A percentile compares a stretch with the other conserved stretches of the same genome.
These are phyloP conservation scores for Colletotrichum sp. DNA, from an alignment of 2,329 filamentous ascomycete genomes.

Conservation along the genomic window DNA sequence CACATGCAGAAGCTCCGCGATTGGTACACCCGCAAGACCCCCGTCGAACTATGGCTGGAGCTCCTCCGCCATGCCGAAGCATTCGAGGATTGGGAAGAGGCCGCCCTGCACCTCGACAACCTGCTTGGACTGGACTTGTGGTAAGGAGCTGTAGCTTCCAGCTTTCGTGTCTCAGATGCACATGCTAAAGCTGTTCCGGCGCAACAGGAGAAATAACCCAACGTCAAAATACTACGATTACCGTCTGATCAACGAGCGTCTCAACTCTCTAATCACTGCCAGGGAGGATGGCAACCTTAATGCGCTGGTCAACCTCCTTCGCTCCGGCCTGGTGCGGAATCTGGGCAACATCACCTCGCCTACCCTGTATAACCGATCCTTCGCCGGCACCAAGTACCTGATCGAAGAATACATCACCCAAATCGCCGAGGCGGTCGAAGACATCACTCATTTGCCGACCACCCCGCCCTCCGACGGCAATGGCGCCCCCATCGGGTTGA, in stretches of 20 bases:
- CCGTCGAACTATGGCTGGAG: slow-evolving; percentile 69
- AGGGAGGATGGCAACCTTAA: slow-evolving; percentile 75
- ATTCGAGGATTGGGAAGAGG: slow-evolving; percentile 87
- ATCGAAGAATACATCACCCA: slow-evolving; percentile 92
- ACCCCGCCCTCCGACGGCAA: slow-evolving; percentile 45
- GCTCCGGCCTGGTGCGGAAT: slow-evolving; percentile 81
- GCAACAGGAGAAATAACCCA: slow-evolving; percentile 76
- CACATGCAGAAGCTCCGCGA: slow-evolving; percentile 64
- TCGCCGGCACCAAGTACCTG: slow-evolving; percentile 86
- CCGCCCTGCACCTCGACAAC: slow-evolving; percentile 83
- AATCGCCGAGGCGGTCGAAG: slow-evolving; percentile 79
- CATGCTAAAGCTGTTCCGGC: slow-evolving; percentile 9
- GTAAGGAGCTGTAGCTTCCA: slow-evolving; percentile 44
- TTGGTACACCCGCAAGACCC: slow-evolving; percentile 71
- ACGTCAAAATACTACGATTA: slow-evolving; percentile 86
- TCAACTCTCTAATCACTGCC: slow-evolving; percentile 72
- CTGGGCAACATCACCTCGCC: slow-evolving; percentile 88
- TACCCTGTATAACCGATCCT: slow-evolving; percentile 82
- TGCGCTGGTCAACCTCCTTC: slow-evolving; percentile 77
- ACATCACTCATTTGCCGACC: slow-evolving; percentile 72
- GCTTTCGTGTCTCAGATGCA: slow-evolving; percentile 7
- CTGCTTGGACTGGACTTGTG: slow-evolving; percentile 81
- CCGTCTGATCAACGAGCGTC: slow-evolving; percentile 78
- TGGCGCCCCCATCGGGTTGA: slow-evolving; percentile 48
- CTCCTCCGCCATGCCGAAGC: slow-evolving; percentile 68